Percentiles rank a stretch among this genome's conserved stretches.
phyloP scores from a whole-genome alignment of 1,139 yeast species.

The Scheffersomyces stambukii region DNA sequence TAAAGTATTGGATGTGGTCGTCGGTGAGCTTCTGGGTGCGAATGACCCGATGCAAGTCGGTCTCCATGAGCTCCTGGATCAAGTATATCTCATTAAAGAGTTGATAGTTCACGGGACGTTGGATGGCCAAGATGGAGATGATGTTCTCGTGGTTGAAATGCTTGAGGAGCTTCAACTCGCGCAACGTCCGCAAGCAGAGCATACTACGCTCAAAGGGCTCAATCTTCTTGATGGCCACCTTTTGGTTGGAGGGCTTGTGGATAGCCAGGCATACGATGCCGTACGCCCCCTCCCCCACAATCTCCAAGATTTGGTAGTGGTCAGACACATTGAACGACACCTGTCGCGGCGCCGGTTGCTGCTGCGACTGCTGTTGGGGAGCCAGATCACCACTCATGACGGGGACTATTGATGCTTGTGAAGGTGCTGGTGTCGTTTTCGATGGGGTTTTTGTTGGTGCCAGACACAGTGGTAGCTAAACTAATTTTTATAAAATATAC shows the following conservation, averaged over 20 bases:
- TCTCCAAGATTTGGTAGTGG: constrained; percentile 36
- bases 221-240: constrained; percentile 42
- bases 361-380: background rate
- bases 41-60: constrained; percentile 60
- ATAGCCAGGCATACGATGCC: constrained; percentile 41
- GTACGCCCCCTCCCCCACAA: constrained; percentile 46
- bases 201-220: constrained; percentile 37
- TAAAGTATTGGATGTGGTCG: constrained; percentile 66
- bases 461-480: background rate
- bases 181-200: constrained; percentile 36
- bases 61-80: constrained; percentile 70
- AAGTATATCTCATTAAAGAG: constrained; percentile 62
- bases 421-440: background rate
- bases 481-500: too few species aligned
- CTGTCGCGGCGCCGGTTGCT: constrained; percentile 9
- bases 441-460: background rate
- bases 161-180: constrained; percentile 35
- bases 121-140: constrained; percentile 34
- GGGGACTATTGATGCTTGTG: too few species aligned
- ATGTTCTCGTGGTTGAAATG: constrained; percentile 40
- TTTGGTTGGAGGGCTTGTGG: constrained; percentile 33
- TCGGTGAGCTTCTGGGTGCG: constrained; percentile 50
- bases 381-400: too few species aligned
- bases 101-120: constrained; percentile 29
- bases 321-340: constrained; percentile 28